Percentiles rank a stretch among this genome's conserved stretches.
phyloP scores from a whole-genome alignment of 1,284 basidiomycete genomes.

The Rugosomyces carneus region DNA sequence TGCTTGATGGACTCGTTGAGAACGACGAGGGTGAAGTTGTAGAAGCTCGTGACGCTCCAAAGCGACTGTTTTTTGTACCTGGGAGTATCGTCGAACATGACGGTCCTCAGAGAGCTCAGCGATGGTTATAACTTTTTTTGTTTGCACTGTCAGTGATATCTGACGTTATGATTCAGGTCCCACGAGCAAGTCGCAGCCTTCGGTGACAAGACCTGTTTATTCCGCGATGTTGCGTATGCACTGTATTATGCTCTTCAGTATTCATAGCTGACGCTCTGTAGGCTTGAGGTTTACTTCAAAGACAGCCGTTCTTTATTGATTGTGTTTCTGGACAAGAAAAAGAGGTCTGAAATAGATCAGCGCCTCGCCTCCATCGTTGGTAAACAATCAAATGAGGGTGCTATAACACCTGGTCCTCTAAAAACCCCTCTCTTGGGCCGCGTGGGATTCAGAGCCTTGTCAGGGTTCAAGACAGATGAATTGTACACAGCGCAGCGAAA shows the following conservation, averaged over 20 bases:
- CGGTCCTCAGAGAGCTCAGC: constrained; percentile 67
- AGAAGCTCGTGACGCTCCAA: constrained; percentile 82
- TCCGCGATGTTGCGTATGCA: constrained; percentile 82
- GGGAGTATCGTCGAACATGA: constrained; percentile 79
- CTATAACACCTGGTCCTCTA: constrained; percentile 38
- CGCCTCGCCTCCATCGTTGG: constrained; percentile 48
- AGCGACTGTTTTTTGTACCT: constrained; percentile 77
- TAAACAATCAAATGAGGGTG: constrained; percentile 31
- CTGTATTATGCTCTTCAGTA: constrained; percentile 11
- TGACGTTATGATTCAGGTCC: constrained; percentile 42
- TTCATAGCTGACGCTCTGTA: constrained; percentile 23
- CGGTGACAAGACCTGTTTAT: constrained; percentile 81
- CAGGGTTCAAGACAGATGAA: constrained; percentile 48
- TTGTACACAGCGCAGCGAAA: constrained; percentile 64
- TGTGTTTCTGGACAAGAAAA: constrained; percentile 68
- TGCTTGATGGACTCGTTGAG: constrained; percentile 91
- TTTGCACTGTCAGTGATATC: background rate
- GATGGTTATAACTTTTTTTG: constrained; percentile 51
- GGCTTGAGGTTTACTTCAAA: constrained; percentile 86
- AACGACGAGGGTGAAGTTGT: constrained; percentile 85
- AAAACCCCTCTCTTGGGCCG: constrained; percentile 52
- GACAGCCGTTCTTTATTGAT: constrained; percentile 80
- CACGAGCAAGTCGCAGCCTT: constrained; percentile 75
- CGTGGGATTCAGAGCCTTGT: constrained; percentile 40
- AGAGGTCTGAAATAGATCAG: constrained; percentile 59